Evolutionary conservation across 148 eudicot species (phyloP).

Genomic region (Silene conica): DNA sequence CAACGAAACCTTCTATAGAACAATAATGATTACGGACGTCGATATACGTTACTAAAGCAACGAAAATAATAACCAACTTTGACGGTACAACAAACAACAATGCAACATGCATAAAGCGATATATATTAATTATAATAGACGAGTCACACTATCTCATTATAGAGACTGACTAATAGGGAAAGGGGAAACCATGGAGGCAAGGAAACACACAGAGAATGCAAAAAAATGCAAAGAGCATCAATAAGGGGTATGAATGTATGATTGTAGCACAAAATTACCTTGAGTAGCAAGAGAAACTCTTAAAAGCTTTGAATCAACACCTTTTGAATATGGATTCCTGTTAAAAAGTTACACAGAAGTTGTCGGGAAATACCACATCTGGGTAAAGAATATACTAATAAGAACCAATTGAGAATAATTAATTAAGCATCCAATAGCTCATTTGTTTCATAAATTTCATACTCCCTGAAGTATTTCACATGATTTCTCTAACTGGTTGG

Average conservation of each 20-base stretch:
- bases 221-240: not conserved
- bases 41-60: too few relatives aligned
- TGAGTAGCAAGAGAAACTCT: constrained; percentile 40
- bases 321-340: constrained; percentile 80
- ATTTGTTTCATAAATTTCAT: not conserved
- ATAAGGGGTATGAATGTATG: not conserved
- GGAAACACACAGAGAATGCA: not conserved
- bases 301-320: constrained; percentile 40
- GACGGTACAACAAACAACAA: too few relatives aligned
- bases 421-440: not conserved
- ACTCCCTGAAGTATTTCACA: not conserved
- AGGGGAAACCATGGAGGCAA: not conserved
- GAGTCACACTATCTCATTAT: too few relatives aligned
- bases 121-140: too few relatives aligned
- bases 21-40: too few relatives aligned
- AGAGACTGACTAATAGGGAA: not conserved
- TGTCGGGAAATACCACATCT: too few relatives aligned
- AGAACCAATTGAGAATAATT: not conserved
- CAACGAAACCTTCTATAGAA: too few relatives aligned
- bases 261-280: constrained; percentile 29
- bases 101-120: too few relatives aligned
- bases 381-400: too few relatives aligned
- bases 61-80: too few relatives aligned
- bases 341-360: too few relatives aligned
- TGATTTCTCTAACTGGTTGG: not conserved